phyloP scores from a whole-genome alignment of 257 asterid species.

The Catharanthus roseus region DNA sequence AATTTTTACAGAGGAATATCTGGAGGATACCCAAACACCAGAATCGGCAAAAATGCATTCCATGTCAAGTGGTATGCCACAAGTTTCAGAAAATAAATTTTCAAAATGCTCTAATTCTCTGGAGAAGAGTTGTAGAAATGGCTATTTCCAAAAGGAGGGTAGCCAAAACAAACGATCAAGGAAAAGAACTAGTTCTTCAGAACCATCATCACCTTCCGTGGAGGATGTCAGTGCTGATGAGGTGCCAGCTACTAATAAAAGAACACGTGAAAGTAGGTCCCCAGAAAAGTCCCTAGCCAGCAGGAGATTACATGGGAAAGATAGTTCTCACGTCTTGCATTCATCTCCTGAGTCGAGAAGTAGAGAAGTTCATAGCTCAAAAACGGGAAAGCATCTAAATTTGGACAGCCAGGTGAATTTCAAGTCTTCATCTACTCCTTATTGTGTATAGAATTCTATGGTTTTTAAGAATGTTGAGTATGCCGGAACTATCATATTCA shows the following conservation, averaged over 20 bases:
- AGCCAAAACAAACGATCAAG: slow-evolving; percentile 27
- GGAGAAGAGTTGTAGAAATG: slow-evolving; percentile 32
- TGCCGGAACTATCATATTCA: not conserved
- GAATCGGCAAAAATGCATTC: slow-evolving; percentile 25
- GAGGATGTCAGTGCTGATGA: slow-evolving; percentile 52
- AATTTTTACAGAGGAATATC: slow-evolving; percentile 35
- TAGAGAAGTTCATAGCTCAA: slow-evolving; percentile 24
- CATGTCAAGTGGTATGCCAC: slow-evolving; percentile 27
- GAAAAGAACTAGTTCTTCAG: slow-evolving; percentile 31
- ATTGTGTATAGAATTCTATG: not conserved
- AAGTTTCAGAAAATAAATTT: slow-evolving; percentile 2
- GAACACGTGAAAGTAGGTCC: slow-evolving; percentile 26
- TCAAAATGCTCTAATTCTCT: slow-evolving; percentile 23
- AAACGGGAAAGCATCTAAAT: slow-evolving; percentile 31
- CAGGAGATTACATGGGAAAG: slow-evolving; percentile 22
- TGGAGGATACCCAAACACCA: slow-evolving; percentile 30
- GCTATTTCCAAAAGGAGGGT: slow-evolving; percentile 30
- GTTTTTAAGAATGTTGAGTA: not conserved
- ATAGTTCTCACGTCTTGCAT: slow-evolving; percentile 22
- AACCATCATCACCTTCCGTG: slow-evolving; percentile 38
- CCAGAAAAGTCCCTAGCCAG: slow-evolving; percentile 23
- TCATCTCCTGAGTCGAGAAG: slow-evolving; percentile 30
- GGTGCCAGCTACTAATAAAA: slow-evolving; percentile 25
- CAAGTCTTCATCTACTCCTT: not conserved
- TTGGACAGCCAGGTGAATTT: slow-evolving; percentile 42